Evolutionary conservation across 2,329 filamentous ascomycete genomes (phyloP).

Genomic region (Paraconiothyrium brasiliense): DNA sequence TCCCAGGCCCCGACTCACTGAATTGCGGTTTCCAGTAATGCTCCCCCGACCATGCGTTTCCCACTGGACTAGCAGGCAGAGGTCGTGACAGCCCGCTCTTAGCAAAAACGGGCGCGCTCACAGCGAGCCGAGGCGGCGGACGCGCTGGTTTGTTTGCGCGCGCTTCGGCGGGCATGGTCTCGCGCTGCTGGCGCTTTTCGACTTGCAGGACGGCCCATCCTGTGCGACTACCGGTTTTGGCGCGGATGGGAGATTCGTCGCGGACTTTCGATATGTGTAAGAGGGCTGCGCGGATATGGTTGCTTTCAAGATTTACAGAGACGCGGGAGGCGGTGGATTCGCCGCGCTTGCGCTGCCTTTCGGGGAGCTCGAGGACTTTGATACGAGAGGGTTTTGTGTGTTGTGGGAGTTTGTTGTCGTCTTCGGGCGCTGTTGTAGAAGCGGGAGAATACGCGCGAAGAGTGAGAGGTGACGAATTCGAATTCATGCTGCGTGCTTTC

Average conservation of each 20-base stretch:
- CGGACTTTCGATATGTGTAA: not conserved
- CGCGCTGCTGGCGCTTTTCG: constrained; percentile 3
- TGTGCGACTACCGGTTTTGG: not conserved
- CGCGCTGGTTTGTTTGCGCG: not conserved
- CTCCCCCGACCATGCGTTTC: constrained; percentile 18
- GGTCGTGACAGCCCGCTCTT: not conserved
- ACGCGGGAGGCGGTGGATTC: not conserved
- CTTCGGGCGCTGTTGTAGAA: not conserved
- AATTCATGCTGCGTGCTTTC: not conserved
- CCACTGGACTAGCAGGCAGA: constrained; percentile 5
- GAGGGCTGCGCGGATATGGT: not conserved
- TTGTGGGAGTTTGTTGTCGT: not conserved
- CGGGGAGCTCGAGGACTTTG: constrained; percentile 7
- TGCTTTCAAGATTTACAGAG: not conserved
- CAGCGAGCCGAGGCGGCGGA: constrained; percentile 1
- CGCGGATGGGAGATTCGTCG: not conserved
- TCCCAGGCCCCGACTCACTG: not conserved
- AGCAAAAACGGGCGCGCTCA: not conserved
- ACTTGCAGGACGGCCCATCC: not conserved
- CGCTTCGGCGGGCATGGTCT: not conserved
- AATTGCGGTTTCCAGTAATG: constrained; percentile 18
- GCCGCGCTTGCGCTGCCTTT: not conserved
- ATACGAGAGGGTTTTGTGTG: not conserved
- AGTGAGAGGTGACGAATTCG: not conserved
- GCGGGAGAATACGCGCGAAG: not conserved